Base-by-base conservation (phyloP, 129 eudicot genomes). In the Helianthus annuus region DNA sequence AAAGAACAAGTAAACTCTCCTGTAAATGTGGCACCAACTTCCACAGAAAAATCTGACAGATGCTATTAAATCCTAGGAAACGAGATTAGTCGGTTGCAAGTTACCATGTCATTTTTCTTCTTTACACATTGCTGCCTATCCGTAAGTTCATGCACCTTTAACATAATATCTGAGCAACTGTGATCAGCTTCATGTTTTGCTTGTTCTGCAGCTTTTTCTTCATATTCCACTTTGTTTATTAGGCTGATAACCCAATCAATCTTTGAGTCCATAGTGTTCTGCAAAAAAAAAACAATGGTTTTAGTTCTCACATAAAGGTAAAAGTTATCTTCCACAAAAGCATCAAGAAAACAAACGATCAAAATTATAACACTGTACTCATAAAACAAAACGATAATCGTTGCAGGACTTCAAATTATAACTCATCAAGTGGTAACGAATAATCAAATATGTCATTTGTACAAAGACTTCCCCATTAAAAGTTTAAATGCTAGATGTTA, bases 141-240 rank as follows among this genome's bases (percentile, higher is more conserved):
- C 22, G 12, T 13, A 60, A 60, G 22, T 5, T 60, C 44, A 60
- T 60, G 32, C 17, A 60, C 66, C 44, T 32, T 13, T 60, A 60
- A 32, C 66, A 60, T 60, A 34, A 60, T n/a, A 6, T 60, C 45
- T 6, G 19, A 32, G 45, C 36, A 17, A 32, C 9, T 60, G 10
- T 60, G 19, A 29, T 15, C 66, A 34, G 45, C 66, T 29, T 32
- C 66, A 1, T 10, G 12, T 60, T 32, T 60, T 32, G 66, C 7
- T 32, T 60, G 44, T 60, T 60, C 66, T 32, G 66, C 45, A 32
- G 45, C 66, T 12, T 32, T 60, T 13, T 60, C 66, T 60, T 60
- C 17, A 32, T 13, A 32, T 32, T 60, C 45, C 45, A 60, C 66
- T 60, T 60, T 42, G 36, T 34, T 60, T 45, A 60, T 60, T 6